phyloP scores from a whole-genome alignment of 169 alveolate genomes.

The Cryptosporidium ryanae region DNA sequence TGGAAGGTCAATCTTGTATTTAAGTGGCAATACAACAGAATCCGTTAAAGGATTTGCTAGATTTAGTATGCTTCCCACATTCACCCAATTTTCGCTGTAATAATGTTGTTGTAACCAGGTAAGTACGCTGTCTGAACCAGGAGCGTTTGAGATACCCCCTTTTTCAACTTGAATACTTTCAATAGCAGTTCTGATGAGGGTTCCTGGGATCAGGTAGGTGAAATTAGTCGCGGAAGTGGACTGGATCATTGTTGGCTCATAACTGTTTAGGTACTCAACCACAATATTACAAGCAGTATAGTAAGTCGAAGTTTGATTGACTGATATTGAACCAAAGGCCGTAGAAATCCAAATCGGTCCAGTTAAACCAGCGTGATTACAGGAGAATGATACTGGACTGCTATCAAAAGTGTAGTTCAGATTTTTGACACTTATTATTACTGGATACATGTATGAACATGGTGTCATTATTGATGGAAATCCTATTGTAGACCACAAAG shows the following conservation, averaged over 20 bases:
- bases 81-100: slow-evolving; percentile 55
- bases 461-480: slow-evolving; percentile 68
- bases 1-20: slow-evolving; percentile 37
- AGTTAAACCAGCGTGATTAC: slow-evolving; percentile 62
- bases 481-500: slow-evolving; percentile 62
- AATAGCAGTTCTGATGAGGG: slow-evolving; percentile 11
- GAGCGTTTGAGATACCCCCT: slow-evolving; percentile 13
- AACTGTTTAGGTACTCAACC: slow-evolving; percentile 30
- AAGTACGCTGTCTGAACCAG: slow-evolving; percentile 41
- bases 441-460: slow-evolving; percentile 71
- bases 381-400: slow-evolving; percentile 49
- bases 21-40: slow-evolving; percentile 43
- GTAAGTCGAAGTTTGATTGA: slow-evolving; percentile 65
- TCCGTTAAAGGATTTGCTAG: slow-evolving; percentile 60
- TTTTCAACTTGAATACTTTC: neutral
- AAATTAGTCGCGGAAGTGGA: slow-evolving; percentile 66
- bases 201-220: slow-evolving; percentile 60
- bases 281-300: slow-evolving; percentile 58
- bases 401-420: slow-evolving; percentile 37
- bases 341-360: slow-evolving; percentile 74
- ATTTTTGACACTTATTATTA: slow-evolving; percentile 56
- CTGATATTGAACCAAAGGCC: slow-evolving; percentile 70
- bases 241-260: slow-evolving; percentile 55
- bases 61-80: slow-evolving; percentile 30
- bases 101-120: slow-evolving; percentile 71